These are phyloP conservation scores for Geranium incanum DNA, from an alignment of 441 rosid genomes.

Conservation along the genomic window DNA sequence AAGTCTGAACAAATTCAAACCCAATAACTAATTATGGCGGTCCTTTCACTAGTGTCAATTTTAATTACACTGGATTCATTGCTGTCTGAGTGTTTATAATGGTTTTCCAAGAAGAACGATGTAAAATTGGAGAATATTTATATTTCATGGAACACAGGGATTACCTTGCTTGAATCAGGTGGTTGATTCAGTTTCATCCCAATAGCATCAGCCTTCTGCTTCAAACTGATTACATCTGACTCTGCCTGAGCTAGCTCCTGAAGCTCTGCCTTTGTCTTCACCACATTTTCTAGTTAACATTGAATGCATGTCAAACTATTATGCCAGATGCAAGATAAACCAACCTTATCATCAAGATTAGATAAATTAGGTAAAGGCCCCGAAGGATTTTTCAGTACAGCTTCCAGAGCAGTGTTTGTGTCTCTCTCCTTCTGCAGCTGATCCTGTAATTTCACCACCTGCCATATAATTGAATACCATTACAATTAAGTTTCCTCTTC, in stretches of 20 bases:
- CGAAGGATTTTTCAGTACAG: constrained; percentile 46
- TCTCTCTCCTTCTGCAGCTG: constrained; percentile 73
- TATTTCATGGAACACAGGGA: too few species aligned
- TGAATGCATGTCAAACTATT: constrained; percentile 20
- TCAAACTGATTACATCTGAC: constrained; percentile 53
- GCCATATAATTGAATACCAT: constrained; percentile 16
- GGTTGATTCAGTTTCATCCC: constrained; percentile 29
- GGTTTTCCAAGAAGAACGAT: neutral
- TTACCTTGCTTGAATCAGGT: constrained; percentile 29
- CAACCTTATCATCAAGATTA: constrained; percentile 54
- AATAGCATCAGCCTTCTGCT: constrained; percentile 59
- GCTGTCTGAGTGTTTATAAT: neutral
- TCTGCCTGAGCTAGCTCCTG: constrained; percentile 58
- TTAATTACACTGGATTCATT: neutral
- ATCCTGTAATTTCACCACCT: constrained; percentile 80
- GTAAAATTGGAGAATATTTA: too few species aligned
- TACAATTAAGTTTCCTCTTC: neutral
- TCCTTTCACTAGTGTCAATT: too few species aligned
- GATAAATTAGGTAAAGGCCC: constrained; percentile 32
- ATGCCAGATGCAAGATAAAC: constrained; percentile 20
- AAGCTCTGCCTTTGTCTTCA: constrained; percentile 54
- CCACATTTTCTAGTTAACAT: constrained; percentile 26
- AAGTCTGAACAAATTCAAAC: too few species aligned
- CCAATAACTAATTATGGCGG: too few species aligned
- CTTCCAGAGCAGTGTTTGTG: constrained; percentile 51